phyloP scores from a whole-genome alignment of 805 yeast species.

The Monosporozyma siamensis region DNA sequence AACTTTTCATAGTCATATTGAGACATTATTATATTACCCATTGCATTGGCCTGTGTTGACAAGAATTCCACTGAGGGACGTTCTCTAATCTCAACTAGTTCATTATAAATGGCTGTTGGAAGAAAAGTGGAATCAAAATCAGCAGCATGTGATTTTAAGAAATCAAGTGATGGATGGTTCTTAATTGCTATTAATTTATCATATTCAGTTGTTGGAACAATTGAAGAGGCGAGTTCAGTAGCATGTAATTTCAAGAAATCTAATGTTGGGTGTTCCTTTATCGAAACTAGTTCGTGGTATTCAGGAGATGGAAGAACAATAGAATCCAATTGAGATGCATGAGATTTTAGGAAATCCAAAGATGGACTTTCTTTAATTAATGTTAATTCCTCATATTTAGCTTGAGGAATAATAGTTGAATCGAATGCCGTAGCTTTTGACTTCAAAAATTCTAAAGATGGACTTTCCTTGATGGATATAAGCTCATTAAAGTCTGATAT shows the following conservation, averaged over 20 bases:
- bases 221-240: neutral
- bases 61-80: constrained; percentile 14
- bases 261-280: constrained; percentile 9
- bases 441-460: constrained; percentile 14
- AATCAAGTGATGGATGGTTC: neutral
- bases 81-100: neutral
- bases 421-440: neutral
- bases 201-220: constrained; percentile 2
- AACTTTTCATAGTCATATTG: neutral
- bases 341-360: constrained; percentile 5
- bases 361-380: constrained; percentile 1
- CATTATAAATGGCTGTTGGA: constrained; percentile 10
- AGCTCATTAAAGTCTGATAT: neutral
- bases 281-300: neutral
- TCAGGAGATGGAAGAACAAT: constrained; percentile 8
- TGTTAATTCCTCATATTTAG: neutral
- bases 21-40: neutral
- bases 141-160: neutral
- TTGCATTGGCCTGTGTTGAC: neutral
- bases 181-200: neutral
- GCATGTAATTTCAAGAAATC: constrained; percentile 1
- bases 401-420: neutral
- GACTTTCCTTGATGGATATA: constrained; percentile 2
- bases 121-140: constrained; percentile 2
- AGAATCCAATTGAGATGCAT: neutral